Conservation (phyloP, 805 yeast species). For the Cyberlindnera saturnus region DNA sequence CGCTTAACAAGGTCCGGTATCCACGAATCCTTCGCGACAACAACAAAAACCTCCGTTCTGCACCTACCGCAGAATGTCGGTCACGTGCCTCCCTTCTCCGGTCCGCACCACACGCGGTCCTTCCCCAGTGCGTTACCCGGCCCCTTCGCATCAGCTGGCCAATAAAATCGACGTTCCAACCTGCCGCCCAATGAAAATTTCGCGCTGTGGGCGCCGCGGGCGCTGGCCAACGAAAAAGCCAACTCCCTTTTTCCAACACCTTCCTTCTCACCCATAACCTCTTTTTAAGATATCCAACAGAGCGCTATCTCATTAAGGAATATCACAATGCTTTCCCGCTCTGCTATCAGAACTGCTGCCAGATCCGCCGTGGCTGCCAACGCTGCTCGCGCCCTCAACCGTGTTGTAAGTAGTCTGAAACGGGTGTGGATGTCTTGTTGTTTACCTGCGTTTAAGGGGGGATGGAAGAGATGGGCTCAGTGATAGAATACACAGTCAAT, state of each 20-base stretch:
- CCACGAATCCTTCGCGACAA: too few relatives aligned
- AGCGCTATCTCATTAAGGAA: slow-evolving; percentile 3
- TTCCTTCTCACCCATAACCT: not conserved
- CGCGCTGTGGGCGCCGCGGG: not conserved
- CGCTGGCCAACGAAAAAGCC: not conserved
- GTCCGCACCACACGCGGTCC: too few relatives aligned
- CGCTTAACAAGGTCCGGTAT: too few relatives aligned
- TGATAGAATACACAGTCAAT: too few relatives aligned
- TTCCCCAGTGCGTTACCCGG: not conserved
- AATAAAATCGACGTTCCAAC: not conserved
- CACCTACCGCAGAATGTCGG: too few relatives aligned
- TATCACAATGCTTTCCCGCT: slow-evolving; percentile 70
- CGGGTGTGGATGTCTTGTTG: not conserved
- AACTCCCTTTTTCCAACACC: slow-evolving; percentile 6
- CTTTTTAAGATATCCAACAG: slow-evolving; percentile 3
- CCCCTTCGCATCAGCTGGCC: not conserved
- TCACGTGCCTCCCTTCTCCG: too few relatives aligned
- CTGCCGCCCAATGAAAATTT: slow-evolving; percentile 1
- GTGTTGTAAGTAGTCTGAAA: slow-evolving; percentile 33
- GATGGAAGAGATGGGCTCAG: not conserved
- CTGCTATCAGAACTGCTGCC: slow-evolving; percentile 79
- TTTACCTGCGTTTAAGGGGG: not conserved
- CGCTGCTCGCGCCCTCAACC: slow-evolving; percentile 32
- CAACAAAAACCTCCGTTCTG: too few relatives aligned
- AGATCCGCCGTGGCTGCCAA: slow-evolving; percentile 65